Evolutionary conservation across 768 basidiomycete genomes (phyloP).

Genomic region (Tulasnella sp.): DNA sequence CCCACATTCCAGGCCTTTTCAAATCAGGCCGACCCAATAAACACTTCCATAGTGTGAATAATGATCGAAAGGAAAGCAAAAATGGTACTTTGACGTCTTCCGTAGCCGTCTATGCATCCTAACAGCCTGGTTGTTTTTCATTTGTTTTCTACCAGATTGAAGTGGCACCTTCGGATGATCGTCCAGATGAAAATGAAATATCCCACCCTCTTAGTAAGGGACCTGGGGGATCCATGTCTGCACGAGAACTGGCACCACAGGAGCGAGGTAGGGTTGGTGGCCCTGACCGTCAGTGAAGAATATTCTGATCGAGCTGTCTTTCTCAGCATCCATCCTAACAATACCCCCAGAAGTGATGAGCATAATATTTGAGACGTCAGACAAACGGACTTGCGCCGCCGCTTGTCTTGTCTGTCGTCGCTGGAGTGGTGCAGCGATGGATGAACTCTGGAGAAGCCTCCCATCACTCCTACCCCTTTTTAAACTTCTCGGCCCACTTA

Average conservation of each 20-base stretch:
- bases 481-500: conserved; percentile 1
- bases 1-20: no score
- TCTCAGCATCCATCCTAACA: neutral
- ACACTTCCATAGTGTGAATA: neutral
- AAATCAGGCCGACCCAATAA: no score
- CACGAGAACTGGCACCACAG: neutral
- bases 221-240: neutral
- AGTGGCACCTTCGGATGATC: no score
- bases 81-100: neutral
- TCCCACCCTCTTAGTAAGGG: no score
- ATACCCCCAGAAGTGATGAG: neutral
- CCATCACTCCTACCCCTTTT: conserved; percentile 3
- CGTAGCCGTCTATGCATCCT: neutral
- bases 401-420: neutral
- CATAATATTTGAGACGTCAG: neutral
- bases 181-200: no score
- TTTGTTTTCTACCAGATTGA: neutral
- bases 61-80: neutral
- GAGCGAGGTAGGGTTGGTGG: neutral
- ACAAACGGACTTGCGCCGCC: neutral
- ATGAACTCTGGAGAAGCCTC: conserved; percentile 20
- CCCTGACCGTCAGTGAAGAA: neutral
- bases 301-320: neutral
- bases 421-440: conserved; percentile 19
- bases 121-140: neutral